Evolutionary conservation across 306 rosid species (phyloP), one percentile per base, ranked within the genome.

Genomic region (peach (Prunus persica)): DNA sequence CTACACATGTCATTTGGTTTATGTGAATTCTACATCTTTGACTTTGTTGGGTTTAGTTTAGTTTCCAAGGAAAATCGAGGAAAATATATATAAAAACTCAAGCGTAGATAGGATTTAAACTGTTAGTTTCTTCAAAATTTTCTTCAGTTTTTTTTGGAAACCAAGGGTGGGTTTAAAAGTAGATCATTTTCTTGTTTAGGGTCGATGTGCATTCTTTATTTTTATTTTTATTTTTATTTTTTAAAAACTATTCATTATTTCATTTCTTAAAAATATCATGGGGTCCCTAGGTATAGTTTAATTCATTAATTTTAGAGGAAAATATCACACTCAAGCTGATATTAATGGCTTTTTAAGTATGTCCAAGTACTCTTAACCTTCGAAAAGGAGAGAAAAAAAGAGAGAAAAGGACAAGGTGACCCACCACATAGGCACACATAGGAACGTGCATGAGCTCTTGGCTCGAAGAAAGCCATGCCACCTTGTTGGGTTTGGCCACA

Each of bases 391-490:
- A 38, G 43, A 60, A 75, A 38, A 45, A 6, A n/a, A 28, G 14
- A 51, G 24, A 0, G 3, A 56, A 81, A 81, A 62, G 64, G 38
- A 13, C 62, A 49, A 67, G 60, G 60, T 75, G 82, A 76, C 85
- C 88, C 88, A 85, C 86, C 81, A 75, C 45, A 15, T 18, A 3
- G 22, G 68, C 77, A 73, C 43, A 45, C 3, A 3, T 41, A 56
- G 25, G 89, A 85, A 91, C 81, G 80, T 80, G 86, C 74, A 88
- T 75, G 75, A 85, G 91, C 91, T 79, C 91, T 76, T 66, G 91
- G 90, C 89, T 88, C 92, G 85, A 88, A 89, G 85, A 79, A 75
- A 75, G 49, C 80, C 67, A 72, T 65, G 78, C 80, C 84, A 82
- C 75, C 74, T 64, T 54, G 64, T 11, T 82, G 74, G 78, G 73